These are phyloP conservation scores for Usnea hakonensis DNA, from an alignment of 495 filamentous ascomycete species.

Conservation along the genomic window DNA sequence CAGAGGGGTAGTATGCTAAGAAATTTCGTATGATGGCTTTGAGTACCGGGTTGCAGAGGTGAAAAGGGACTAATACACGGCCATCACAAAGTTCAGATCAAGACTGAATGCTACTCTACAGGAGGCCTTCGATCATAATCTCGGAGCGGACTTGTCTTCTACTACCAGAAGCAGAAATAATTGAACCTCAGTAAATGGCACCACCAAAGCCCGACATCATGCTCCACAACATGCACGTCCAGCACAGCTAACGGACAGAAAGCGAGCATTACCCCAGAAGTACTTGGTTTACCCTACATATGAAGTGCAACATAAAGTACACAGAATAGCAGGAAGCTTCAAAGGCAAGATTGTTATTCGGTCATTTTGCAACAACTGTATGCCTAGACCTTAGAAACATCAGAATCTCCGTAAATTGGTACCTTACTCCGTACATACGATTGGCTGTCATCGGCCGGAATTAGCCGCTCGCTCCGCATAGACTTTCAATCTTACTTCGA, in stretches of 20 bases:
- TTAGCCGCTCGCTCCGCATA: slow-evolving; percentile 4
- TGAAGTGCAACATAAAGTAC: slow-evolving; percentile 54
- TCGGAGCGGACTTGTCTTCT: no score
- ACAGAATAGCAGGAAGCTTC: slow-evolving; percentile 54
- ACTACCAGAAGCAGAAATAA: no score
- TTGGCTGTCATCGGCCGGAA: slow-evolving; percentile 1
- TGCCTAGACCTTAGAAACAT: no score
- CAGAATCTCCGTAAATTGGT: no score
- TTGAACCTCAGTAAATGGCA: no score
- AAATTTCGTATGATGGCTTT: background rate
- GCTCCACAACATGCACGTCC: slow-evolving; percentile 34
- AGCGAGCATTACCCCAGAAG: slow-evolving; percentile 72
- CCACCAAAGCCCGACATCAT: slow-evolving; percentile 27
- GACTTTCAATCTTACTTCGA: no score
- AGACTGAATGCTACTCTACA: no score
- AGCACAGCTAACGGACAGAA: slow-evolving; percentile 47
- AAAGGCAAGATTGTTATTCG: slow-evolving; percentile 76
- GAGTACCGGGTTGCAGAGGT: background rate
- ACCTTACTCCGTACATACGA: no score
- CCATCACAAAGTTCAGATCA: no score
- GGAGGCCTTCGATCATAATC: no score
- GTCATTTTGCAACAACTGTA: no score
- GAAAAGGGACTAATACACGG: no score
- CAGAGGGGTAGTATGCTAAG: background rate
- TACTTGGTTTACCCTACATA: slow-evolving; percentile 64